Base-by-base conservation (phyloP, 139 green algal species). In the Chlamydomonas applanata region DNA sequence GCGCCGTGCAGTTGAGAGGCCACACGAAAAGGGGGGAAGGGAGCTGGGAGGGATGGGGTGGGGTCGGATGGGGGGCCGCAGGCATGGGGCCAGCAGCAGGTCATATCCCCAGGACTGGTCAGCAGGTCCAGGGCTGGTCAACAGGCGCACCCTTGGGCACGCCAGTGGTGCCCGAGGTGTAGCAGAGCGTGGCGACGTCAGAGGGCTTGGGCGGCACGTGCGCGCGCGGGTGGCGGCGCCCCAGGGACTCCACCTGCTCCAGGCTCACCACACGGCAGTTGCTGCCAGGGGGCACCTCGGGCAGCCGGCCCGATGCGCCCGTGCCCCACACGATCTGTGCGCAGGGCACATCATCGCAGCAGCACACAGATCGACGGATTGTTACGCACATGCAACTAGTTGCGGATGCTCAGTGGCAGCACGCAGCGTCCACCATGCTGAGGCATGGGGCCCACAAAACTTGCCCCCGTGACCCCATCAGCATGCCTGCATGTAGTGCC, bases 111-210 rank as follows among this genome's bases (percentile, higher is more conserved):
- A 14, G 30, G 60, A 24, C 17, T 20, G 36, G 57, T 34, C 7
- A 34, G 3, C 13, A 13, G 24, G 17, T 17, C 3, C 29, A 13
- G 63, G 25, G 20, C 11, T 33, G 14, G 46, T n/a, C n/a, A n/a
- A n/a, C n/a, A n/a, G n/a, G n/a, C 82, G 17, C 56, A 87, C 87
- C 92, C 81, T 97, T 98, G 63, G 94, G 94, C 36, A 91, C 85
- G 20, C 94, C 94, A 4, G 92, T 93, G 32, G 93, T 97, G 45
- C 94, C 94, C 56, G 75, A 91, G n/a, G 95, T 99, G 89, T 99
- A 99, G 84, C 91, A 98, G 36, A 99, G 93, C n/a, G 89, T 92
- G 34, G 92, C 93, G 1, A 93, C 67, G 75, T 97, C 94, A 22
- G 77, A 77, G 11, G 94, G 89, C 44, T 89, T 80, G 4, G 91